Base-by-base conservation (phyloP, 1,139 yeast species). In the Meyerozyma elateridarum region DNA sequence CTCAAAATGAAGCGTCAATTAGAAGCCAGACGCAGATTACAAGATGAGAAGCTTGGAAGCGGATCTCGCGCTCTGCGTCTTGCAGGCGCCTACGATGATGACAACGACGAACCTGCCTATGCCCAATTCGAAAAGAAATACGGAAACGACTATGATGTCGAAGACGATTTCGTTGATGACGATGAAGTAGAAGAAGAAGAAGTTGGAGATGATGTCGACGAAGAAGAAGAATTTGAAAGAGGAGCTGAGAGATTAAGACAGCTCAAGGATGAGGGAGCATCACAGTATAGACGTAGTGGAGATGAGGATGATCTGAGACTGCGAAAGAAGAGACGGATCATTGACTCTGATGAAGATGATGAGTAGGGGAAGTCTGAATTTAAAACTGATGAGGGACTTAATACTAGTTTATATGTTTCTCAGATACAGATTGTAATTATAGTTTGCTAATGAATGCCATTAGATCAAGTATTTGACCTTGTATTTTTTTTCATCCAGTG, bases 1-100 rank as follows among this genome's bases (percentile, higher is more conserved):
- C 61, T 75, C 51, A 75, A 83, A 57, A 75, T 81, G 56, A 73
- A 79, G 67, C 69, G 89, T 64, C 81, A 77, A 67, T 64, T 76
- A 45, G 75, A 70, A 44, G 55, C 70, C 43, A 78, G 73, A 49
- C 66, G 76, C 39, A 65, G 71, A 40, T 48, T 64, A 33, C 72
- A 66, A 40, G 73, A 68, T 39, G 73, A 67, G 37, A 54, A 65
- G 35, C 20, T 36, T 13, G 48, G 46, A 19, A 34, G 25, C n/a
- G 9, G 17, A 4, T n/a, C n/a, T n/a, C n/a, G n/a, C n/a, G 25
- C 14, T 5, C 39, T 60, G 40, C 70, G 60, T 28, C 44, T 65
- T 31, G 50, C 51, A 16, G 41, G 44, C 20, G 45, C 59, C 40
- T 55, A 61, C 11, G 44, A 48, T 4, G 41, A 41, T n/a, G 48